Evolutionary conservation across 495 filamentous ascomycete species (phyloP), one percentile per base, ranked within the genome.

Genomic region (Viridothelium virens): DNA sequence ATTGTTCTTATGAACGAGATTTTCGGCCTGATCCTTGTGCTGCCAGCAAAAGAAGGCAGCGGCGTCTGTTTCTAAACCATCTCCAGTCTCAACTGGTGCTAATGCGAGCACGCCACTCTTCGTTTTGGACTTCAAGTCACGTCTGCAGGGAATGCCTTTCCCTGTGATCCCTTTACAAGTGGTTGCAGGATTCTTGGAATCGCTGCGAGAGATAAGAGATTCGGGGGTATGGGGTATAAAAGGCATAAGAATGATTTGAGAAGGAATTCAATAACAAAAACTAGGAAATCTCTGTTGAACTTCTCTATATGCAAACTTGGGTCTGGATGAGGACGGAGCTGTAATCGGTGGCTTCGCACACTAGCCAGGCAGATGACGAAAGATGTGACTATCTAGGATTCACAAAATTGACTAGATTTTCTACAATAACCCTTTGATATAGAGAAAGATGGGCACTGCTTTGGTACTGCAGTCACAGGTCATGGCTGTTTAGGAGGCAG

Each of bases 161-260:
- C 81, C 74, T 7, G 91, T 96, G 69, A 97, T 84, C 25, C 94
- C 94, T 78, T 85, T 83, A 79, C 95, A 98, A 76, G 94, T 96
- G 63, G 86, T 87, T 1, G 85, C 80, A 37, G 92, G 90, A 70
- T 96, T 87, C 70, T 88, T 89, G 36, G 89, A 92, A 78, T 96
- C 92, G 66, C 86, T 83, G 63, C 91, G 88, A 39, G 82, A 80
- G 46, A 97, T 74, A 33, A 89, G 76, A 18, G 89, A 84, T 77
- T 97, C 93, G 64, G 95, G 93, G 0, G 94, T 96, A 70, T 90
- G 86, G 59, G 87, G 81, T 69, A 89, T 86, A 76, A 88, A 86
- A 63, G 90, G 86, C 90, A 93, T 93, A 6, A 53, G 11, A 5
- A 25, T 25, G 11, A n/a, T 18, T 11, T 14, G 25, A 25, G 5